Evolutionary conservation across 306 rosid genomes (phyloP).

Genomic region (Malus orientalis): DNA sequence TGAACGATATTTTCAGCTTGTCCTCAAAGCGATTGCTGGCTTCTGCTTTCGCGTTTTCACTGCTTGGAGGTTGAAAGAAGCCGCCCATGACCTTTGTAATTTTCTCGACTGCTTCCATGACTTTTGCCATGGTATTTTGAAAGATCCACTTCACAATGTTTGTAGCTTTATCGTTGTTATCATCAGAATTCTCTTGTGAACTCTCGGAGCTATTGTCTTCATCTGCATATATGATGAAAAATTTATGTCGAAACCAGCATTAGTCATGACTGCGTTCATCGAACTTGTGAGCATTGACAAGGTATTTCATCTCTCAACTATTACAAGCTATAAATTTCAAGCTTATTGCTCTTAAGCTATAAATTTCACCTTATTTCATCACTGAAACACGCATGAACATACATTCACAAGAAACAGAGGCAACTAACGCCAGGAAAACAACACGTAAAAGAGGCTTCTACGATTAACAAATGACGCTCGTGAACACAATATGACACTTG

Average conservation of each 20-base stretch:
- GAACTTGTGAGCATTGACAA: neutral
- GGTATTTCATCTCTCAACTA: neutral
- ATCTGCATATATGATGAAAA: constrained; percentile 16
- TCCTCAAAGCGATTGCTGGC: constrained; percentile 31
- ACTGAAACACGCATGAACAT: too few relatives aligned
- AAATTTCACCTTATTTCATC: neutral
- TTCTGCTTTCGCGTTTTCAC: constrained; percentile 5
- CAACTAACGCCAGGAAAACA: neutral
- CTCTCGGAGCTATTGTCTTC: constrained; percentile 10
- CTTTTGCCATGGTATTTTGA: constrained; percentile 23
- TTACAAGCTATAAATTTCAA: neutral
- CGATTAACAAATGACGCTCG: neutral
- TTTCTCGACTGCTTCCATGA: constrained; percentile 40
- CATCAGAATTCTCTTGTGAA: constrained; percentile 16
- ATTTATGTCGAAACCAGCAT: neutral
- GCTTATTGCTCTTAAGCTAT: neutral
- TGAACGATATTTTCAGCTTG: constrained; percentile 50
- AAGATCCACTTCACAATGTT: constrained; percentile 36
- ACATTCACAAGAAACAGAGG: neutral
- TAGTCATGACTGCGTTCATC: neutral
- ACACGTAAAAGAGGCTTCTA: neutral
- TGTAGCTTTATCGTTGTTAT: constrained; percentile 15
- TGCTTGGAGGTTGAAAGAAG: constrained; percentile 24
- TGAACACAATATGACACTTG: neutral
- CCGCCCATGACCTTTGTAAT: constrained; percentile 34